These are phyloP conservation scores for Brassica hybrid DNA, from an alignment of 441 rosid genomes.

Conservation along the genomic window DNA sequence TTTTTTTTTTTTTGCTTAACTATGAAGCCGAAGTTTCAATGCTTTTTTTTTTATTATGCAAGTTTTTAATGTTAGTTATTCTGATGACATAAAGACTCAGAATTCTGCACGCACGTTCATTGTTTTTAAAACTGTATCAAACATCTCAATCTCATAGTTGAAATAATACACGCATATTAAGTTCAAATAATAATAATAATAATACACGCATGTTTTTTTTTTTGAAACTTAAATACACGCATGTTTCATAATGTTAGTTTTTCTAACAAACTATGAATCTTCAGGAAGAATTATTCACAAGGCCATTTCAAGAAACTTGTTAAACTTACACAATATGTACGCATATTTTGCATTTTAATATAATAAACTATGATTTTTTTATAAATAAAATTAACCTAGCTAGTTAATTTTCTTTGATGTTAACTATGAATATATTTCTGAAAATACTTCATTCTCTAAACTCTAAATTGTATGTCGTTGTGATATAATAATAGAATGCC, in stretches of 20 bases:
- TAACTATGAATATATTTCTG: neutral
- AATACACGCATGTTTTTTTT: too few relatives aligned
- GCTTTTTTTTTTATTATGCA: neutral
- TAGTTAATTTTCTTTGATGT: neutral
- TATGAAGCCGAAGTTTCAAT: neutral
- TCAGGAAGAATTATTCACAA: neutral
- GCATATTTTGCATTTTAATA: neutral
- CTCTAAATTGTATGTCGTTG: neutral
- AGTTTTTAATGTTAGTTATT: neutral
- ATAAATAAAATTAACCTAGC: neutral
- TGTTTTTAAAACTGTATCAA: neutral
- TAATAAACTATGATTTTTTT: neutral
- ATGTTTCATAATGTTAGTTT: neutral
- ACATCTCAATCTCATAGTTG: neutral
- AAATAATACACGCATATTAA: neutral
- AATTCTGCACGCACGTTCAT: neutral
- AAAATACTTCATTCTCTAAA: neutral
- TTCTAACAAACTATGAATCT: neutral
- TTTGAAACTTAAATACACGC: too few relatives aligned
- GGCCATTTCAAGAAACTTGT: neutral
- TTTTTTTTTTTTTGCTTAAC: too few relatives aligned
- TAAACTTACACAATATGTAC: neutral
- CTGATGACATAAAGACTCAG: neutral
- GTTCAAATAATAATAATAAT: too few relatives aligned
- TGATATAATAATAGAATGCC: slow-evolving; percentile 18